Evolutionary conservation across 2,329 filamentous ascomycete species (phyloP).

Genomic region (Drechslerella coelobrocha): DNA sequence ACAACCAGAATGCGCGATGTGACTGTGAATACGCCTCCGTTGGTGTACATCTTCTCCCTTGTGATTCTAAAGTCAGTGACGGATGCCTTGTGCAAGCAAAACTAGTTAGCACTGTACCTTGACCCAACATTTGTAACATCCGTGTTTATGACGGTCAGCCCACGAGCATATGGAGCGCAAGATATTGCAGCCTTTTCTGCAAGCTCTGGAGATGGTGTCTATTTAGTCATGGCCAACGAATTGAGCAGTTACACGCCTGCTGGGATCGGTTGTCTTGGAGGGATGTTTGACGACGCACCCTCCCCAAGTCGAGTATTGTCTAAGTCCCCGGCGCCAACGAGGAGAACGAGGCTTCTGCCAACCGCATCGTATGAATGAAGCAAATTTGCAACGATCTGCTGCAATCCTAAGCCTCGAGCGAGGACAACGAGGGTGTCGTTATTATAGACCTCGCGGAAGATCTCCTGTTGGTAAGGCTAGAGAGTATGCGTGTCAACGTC

Average conservation of each 20-base stretch:
- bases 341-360: conserved; percentile 87
- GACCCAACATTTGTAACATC: conserved; percentile 86
- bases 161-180: conserved; percentile 78
- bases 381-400: conserved; percentile 92
- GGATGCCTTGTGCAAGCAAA: neutral
- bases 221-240: neutral
- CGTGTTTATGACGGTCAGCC: conserved; percentile 90
- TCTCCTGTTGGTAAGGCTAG: conserved; percentile 88
- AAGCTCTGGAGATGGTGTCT: conserved; percentile 64
- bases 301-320: conserved; percentile 98
- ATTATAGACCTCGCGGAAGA: conserved; percentile 86
- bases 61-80: conserved; percentile 46
- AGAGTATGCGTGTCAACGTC: neutral
- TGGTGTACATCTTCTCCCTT: conserved; percentile 87
- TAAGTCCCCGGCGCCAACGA: conserved; percentile 87
- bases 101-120: conserved; percentile 58
- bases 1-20: conserved; percentile 95
- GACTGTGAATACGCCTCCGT: conserved; percentile 91
- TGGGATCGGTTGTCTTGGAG: too few species aligned
- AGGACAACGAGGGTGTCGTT: conserved; percentile 95
- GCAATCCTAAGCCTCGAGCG: conserved; percentile 86
- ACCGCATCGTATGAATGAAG: conserved; percentile 96
- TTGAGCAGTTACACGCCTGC: too few species aligned
- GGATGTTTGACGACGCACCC: conserved; percentile 57
- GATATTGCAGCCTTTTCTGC: conserved; percentile 95